Percentiles rank a stretch among this genome's conserved stretches.
phyloP scores from a whole-genome alignment of 225 moss, liverwort and hornwort genomes.

The Lunularia cruciata region DNA sequence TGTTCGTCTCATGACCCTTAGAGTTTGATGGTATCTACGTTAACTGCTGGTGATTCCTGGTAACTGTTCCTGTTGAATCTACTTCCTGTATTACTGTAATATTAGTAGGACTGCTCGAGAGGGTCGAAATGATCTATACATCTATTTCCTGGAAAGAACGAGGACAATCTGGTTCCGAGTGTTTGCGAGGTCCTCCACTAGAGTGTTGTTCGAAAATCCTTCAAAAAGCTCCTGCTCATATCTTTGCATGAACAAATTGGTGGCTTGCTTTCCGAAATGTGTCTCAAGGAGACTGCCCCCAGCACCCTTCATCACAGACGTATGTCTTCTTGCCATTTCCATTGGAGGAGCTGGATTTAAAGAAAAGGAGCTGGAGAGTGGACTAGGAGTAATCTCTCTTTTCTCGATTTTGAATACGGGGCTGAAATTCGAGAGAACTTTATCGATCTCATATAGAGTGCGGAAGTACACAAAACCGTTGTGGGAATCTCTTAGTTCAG shows the following conservation, averaged over 20 bases:
- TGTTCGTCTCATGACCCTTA: too few species aligned
- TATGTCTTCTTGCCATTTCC: neutral
- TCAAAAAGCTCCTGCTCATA: slow-evolving; percentile 18
- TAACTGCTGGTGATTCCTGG: too few species aligned
- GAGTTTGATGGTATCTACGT: too few species aligned
- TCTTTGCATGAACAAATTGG: slow-evolving; percentile 17
- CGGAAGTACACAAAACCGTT: slow-evolving; percentile 16
- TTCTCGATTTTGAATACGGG: slow-evolving; percentile 7
- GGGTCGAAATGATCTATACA: too few species aligned
- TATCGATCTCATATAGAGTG: slow-evolving; percentile 8
- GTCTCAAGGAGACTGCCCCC: slow-evolving; percentile 1
- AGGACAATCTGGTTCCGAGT: slow-evolving; percentile 16
- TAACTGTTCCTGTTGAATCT: too few species aligned
- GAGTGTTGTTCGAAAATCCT: slow-evolving; percentile 4
- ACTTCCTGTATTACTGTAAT: neutral
- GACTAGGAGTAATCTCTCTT: slow-evolving; percentile 4
- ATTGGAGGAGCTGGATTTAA: neutral
- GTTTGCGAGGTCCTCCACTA: neutral
- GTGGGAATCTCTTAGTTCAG: slow-evolving; percentile 14
- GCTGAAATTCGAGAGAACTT: slow-evolving; percentile 6
- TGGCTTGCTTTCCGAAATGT: slow-evolving; percentile 17
- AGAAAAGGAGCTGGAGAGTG: slow-evolving; percentile 1
- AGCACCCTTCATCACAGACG: slow-evolving; percentile 7
- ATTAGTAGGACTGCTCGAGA: too few species aligned
- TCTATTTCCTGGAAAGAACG: slow-evolving; percentile 11